These are phyloP conservation scores for Madurella fahalii DNA, from an alignment of 2,329 filamentous ascomycete species.

Conservation along the genomic window DNA sequence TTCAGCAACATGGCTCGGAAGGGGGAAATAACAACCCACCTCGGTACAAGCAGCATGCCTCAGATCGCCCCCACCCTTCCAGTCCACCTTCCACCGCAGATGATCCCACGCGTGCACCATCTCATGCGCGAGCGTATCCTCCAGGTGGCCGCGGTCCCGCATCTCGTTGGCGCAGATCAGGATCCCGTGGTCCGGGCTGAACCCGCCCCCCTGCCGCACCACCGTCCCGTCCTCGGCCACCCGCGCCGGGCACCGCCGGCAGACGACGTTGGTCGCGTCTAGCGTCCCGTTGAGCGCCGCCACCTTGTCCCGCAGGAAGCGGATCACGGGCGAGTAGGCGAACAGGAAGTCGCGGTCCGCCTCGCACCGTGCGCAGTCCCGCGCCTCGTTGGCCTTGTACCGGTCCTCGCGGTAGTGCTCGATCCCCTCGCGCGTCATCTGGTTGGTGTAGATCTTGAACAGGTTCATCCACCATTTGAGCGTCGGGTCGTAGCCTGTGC, in stretches of 20 bases:
- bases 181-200: slow-evolving; percentile 82
- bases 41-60: slow-evolving; percentile 92
- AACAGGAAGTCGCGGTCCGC: slow-evolving; percentile 79
- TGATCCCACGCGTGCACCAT: slow-evolving; percentile 98
- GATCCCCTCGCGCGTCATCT: slow-evolving; percentile 63
- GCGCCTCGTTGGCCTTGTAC: slow-evolving; percentile 69
- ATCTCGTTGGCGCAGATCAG: slow-evolving; percentile 91
- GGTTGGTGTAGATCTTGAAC: slow-evolving; percentile 75
- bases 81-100: slow-evolving; percentile 84
- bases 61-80: slow-evolving; percentile 64
- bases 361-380: slow-evolving; percentile 79
- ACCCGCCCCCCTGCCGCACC: slow-evolving; percentile 71
- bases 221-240: slow-evolving; percentile 55
- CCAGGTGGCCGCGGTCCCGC: slow-evolving; percentile 71
- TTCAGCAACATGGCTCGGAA: neutral
- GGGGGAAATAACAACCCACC: slow-evolving; percentile 47
- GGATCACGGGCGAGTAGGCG: slow-evolving; percentile 76
- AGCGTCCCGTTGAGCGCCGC: slow-evolving; percentile 72
- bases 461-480: slow-evolving; percentile 73
- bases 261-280: slow-evolving; percentile 71
- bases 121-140: slow-evolving; percentile 93
- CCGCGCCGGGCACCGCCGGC: slow-evolving; percentile 67
- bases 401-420: slow-evolving; percentile 74
- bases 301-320: slow-evolving; percentile 82
- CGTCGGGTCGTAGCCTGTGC: slow-evolving; percentile 60